Evolutionary conservation across 108 stramenopile species (phyloP).

Genomic region (Fragilariopsis cylindrus): DNA sequence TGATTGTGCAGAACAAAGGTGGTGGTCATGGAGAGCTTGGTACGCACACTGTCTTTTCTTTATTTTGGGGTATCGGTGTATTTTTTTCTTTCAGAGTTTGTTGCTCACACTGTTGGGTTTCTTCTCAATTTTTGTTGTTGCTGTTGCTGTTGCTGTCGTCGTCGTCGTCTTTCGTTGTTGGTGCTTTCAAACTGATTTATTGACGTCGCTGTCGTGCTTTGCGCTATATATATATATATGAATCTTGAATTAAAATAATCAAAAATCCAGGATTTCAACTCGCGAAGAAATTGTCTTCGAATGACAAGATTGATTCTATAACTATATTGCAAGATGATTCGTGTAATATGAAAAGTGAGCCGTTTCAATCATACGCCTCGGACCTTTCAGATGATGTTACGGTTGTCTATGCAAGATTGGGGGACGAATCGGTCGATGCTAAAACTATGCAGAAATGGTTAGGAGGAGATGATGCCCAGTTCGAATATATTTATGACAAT

Average conservation of each 20-base stretch:
- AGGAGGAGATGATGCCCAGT: conserved; percentile 35
- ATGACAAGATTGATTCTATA: conserved; percentile 73
- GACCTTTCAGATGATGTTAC: conserved; percentile 67
- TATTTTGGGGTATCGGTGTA: background rate
- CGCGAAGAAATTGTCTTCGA: conserved; percentile 58
- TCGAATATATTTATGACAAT: conserved; percentile 89
- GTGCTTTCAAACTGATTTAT: background rate
- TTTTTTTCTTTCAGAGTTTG: background rate
- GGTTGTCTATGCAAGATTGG: conserved; percentile 70
- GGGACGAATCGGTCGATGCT: conserved; percentile 70
- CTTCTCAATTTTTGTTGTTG: too few species aligned
- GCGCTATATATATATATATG: background rate
- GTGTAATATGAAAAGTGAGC: conserved; percentile 69
- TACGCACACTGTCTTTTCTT: conserved; percentile 22
- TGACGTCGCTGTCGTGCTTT: background rate
- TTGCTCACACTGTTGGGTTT: background rate
- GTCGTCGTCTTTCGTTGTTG: background rate
- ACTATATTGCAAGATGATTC: conserved; percentile 86
- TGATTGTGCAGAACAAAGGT: conserved; percentile 89
- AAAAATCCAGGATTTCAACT: conserved; percentile 60
- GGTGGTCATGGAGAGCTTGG: conserved; percentile 86
- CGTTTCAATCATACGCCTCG: conserved; percentile 71
- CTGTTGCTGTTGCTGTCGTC: too few species aligned
- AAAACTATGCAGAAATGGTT: conserved; percentile 51
- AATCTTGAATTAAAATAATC: background rate